A percentile compares a stretch with the other conserved stretches of the same genome.
Evolutionary conservation across 2,329 filamentous ascomycete genomes (phyloP).

Genomic region (Knufia petricola): DNA sequence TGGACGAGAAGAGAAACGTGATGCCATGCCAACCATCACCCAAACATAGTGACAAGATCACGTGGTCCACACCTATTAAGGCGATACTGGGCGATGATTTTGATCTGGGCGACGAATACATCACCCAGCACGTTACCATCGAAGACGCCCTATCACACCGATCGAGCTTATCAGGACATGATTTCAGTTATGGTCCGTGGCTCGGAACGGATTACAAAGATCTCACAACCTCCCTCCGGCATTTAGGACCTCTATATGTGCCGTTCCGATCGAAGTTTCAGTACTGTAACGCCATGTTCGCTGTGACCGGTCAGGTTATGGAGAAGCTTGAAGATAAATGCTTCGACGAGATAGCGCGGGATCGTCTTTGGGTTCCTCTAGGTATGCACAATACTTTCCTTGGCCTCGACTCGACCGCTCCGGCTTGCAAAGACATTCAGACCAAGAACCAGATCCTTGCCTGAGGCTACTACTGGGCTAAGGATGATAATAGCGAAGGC

Average conservation of each 20-base stretch:
- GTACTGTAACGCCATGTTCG: slow-evolving; percentile 48
- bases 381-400: slow-evolving; percentile 34
- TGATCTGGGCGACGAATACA: too few species aligned
- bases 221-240: slow-evolving; percentile 32
- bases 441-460: slow-evolving; percentile 16
- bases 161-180: too few species aligned
- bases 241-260: slow-evolving; percentile 33
- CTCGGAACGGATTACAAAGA: slow-evolving; percentile 19
- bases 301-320: slow-evolving; percentile 37
- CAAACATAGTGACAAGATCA: too few species aligned
- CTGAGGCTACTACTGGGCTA: slow-evolving; percentile 21
- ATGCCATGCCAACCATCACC: too few species aligned
- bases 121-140: too few species aligned
- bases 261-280: slow-evolving; percentile 35
- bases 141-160: too few species aligned
- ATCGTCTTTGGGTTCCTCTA: slow-evolving; percentile 33
- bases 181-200: slow-evolving; percentile 24
- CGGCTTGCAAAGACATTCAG: slow-evolving; percentile 19
- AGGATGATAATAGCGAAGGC: neutral
- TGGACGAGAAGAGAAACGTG: too few species aligned
- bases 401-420: slow-evolving; percentile 22
- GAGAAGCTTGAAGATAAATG: slow-evolving; percentile 33
- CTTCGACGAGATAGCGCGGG: slow-evolving; percentile 27
- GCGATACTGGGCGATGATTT: too few species aligned
- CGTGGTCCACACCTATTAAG: too few species aligned